Base-by-base conservation (phyloP, 441 rosid genomes). In the Erodium moschatum region DNA sequence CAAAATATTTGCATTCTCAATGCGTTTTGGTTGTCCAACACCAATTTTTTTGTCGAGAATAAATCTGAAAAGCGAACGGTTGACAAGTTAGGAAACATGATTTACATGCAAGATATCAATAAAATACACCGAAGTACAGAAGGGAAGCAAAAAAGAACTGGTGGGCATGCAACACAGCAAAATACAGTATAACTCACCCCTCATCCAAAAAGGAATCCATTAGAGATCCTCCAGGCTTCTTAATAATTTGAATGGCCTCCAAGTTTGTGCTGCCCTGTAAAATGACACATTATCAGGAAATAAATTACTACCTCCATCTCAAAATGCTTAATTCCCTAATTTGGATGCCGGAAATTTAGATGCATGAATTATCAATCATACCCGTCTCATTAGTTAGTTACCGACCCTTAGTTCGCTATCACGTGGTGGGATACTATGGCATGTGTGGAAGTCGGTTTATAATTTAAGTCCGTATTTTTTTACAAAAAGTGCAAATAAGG, bases 21-120 rank as follows among this genome's bases (percentile, higher is more conserved):
- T 83, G 75, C 88, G 89, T 82, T 89, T 94, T 31, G 99, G 99
- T 75, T 91, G 99, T 61, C 99, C 99, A 72, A 94, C 78, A 69
- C 97, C 97, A 9, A 94, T 94, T 81, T 94, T 94, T 94, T 94
- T 94, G 89, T 94, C 97, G 69, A 94, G 97, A 78, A 94, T 91
- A 72, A 94, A 94, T 79, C 99, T 91, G 73, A 70, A 69, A 70
- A 48, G 70, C 24, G 81, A 1, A 75, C 0, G 58, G 15, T 8
- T 13, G 52, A 16, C 70, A 42, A 6, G 27, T 56, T 56, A 56
- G 62, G 1, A 20, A 27, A 21, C 5, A 62, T 6, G 27, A 24
- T 24, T 24, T 24, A 24, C 27, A 24, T 24, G n/a, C n/a, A n/a
- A 0, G 27, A 24, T 24, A 24, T 24, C 42, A 38, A 38, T 38